phyloP scores from a whole-genome alignment of 2,329 filamentous ascomycete genomes.

The Arthrobotrys megalospora region DNA sequence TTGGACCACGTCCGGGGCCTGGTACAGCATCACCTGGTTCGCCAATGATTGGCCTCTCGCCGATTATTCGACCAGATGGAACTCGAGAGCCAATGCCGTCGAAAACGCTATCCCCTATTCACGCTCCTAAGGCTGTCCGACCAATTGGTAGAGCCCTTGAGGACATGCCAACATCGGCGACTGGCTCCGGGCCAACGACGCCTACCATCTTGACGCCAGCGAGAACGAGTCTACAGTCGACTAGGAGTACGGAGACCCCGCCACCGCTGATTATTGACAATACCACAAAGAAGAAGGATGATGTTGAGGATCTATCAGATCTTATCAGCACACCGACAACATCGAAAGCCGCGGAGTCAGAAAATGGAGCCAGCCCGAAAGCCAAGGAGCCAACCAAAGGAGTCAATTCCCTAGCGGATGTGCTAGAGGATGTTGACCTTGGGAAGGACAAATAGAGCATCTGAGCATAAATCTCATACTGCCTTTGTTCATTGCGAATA shows the following conservation, averaged over 20 bases:
- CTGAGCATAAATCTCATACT: neutral
- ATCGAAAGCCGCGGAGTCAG: constrained; percentile 65
- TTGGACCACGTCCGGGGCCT: constrained; percentile 56
- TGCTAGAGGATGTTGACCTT: constrained; percentile 55
- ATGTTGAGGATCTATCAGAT: constrained; percentile 56
- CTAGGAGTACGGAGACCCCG: constrained; percentile 62
- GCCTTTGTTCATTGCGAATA: constrained; percentile 15
- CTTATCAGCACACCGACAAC: constrained; percentile 62
- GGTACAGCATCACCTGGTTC: constrained; percentile 54
- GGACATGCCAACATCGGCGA: constrained; percentile 56
- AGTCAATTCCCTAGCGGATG: constrained; percentile 40
- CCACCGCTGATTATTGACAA: constrained; percentile 62
- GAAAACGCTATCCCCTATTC: constrained; percentile 55
- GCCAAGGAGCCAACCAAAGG: constrained; percentile 45
- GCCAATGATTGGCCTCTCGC: constrained; percentile 59
- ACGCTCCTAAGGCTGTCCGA: constrained; percentile 53
- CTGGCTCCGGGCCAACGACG: constrained; percentile 64
- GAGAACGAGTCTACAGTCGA: constrained; percentile 66
- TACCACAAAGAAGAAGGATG: constrained; percentile 62
- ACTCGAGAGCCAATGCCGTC: constrained; percentile 54
- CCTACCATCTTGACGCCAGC: constrained; percentile 67
- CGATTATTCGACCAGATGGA: constrained; percentile 46
- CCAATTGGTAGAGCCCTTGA: constrained; percentile 56
- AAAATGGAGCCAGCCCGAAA: constrained; percentile 24
- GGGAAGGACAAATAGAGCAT: constrained; percentile 57